phyloP scores from a whole-genome alignment of 768 basidiomycete genomes.

The Pholiota microspora region DNA sequence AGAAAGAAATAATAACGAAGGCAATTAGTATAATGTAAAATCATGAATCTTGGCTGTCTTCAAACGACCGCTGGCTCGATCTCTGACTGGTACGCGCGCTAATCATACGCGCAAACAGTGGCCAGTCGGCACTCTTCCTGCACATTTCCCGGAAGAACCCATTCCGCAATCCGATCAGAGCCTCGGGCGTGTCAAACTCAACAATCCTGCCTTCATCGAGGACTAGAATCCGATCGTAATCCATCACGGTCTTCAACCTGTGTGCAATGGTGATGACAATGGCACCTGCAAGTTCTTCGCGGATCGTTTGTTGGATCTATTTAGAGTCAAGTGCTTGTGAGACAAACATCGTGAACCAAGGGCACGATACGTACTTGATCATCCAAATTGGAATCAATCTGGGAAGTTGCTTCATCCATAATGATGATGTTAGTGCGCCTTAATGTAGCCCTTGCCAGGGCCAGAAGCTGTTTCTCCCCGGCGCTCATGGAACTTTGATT shows the following conservation, averaged over 20 bases:
- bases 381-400: constrained; percentile 69
- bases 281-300: constrained; percentile 66
- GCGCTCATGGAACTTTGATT: constrained; percentile 68
- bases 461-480: constrained; percentile 76
- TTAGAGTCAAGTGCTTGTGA: not conserved
- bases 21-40: too few species aligned
- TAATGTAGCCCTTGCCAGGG: constrained; percentile 67
- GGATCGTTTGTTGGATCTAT: constrained; percentile 71
- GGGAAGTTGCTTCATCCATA: constrained; percentile 78
- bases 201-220: constrained; percentile 66
- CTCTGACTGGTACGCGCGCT: constrained; percentile 4
- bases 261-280: constrained; percentile 87
- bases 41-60: too few species aligned
- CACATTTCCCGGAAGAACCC: constrained; percentile 72
- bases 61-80: constrained; percentile 14
- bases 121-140: constrained; percentile 56
- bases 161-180: constrained; percentile 48
- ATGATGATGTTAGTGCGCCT: constrained; percentile 66
- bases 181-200: constrained; percentile 72
- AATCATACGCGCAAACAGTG: constrained; percentile 28
- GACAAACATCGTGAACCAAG: not conserved
- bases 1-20: not conserved
- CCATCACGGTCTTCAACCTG: constrained; percentile 72
- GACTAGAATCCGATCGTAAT: constrained; percentile 75
- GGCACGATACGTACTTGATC: constrained; percentile 46